Evolutionary conservation across 2,329 filamentous ascomycete species (phyloP).

Genomic region (Pseudofabraea citricarpa): DNA sequence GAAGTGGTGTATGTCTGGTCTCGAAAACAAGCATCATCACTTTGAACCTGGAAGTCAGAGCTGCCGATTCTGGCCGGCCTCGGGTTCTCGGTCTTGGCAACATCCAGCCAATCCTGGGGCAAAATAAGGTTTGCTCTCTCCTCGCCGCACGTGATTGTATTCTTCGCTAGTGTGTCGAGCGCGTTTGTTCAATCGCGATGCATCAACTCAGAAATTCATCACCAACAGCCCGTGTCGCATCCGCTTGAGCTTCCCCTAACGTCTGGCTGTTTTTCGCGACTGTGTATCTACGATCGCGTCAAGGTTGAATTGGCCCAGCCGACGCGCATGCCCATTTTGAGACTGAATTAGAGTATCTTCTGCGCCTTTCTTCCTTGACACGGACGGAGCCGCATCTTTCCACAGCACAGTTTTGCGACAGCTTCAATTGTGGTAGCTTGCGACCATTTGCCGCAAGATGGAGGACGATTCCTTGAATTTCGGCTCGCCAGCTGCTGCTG

Average conservation of each 20-base stretch:
- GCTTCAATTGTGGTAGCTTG: slow-evolving; percentile 15
- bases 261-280: background rate
- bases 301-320: too few relatives aligned
- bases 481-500: slow-evolving; percentile 51
- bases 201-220: background rate
- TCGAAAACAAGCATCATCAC: too few relatives aligned
- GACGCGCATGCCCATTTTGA: slow-evolving; percentile 9
- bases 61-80: too few relatives aligned
- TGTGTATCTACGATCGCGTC: too few relatives aligned
- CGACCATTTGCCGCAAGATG: slow-evolving; percentile 37
- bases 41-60: too few relatives aligned
- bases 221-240: background rate
- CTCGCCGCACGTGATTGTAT: too few relatives aligned
- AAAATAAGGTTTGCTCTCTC: background rate
- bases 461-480: slow-evolving; percentile 53
- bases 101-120: too few relatives aligned
- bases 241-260: slow-evolving; percentile 1
- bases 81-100: too few relatives aligned
- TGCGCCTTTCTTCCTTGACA: slow-evolving; percentile 1
- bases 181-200: background rate
- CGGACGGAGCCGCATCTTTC: background rate
- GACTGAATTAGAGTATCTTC: slow-evolving; percentile 10
- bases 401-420: slow-evolving; percentile 22
- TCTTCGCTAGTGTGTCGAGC: background rate
- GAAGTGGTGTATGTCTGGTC: too few relatives aligned